Evolutionary conservation across 148 eudicot species (phyloP).

Genomic region (Arbutus unedo): DNA sequence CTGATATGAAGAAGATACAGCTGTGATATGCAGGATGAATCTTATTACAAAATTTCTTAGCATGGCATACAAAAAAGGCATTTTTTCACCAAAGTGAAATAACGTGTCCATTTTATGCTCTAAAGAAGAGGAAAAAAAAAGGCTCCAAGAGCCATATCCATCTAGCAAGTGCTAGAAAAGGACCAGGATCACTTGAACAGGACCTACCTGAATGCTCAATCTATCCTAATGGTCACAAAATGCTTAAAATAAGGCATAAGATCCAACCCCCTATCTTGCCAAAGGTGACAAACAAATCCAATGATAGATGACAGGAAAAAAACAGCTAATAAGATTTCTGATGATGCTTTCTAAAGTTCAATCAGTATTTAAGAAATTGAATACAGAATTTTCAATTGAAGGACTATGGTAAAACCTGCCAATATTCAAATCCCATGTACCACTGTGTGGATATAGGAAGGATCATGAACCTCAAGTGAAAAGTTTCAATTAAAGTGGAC

Average conservation of each 20-base stretch:
- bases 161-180: background rate
- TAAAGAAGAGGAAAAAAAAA: background rate
- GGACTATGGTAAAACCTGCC: background rate
- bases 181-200: background rate
- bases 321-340: background rate
- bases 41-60: background rate
- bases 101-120: background rate
- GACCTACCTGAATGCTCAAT: background rate
- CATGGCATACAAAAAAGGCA: background rate
- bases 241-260: background rate
- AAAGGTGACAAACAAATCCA: background rate
- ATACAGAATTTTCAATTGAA: background rate
- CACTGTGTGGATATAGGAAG: background rate
- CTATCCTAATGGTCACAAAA: slow-evolving; percentile 8
- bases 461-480: slow-evolving; percentile 32
- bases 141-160: background rate
- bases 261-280: background rate
- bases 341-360: background rate
- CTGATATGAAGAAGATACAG: slow-evolving; percentile 34
- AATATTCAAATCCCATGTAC: background rate
- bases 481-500: slow-evolving; percentile 36
- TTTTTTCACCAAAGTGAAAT: background rate
- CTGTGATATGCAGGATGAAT: slow-evolving; percentile 8
- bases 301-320: slow-evolving; percentile 5
- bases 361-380: background rate